Percentiles rank a stretch among this genome's conserved stretches.
Evolutionary conservation across 2,329 filamentous ascomycete species (phyloP).

Genomic region (Didymella pinodella): DNA sequence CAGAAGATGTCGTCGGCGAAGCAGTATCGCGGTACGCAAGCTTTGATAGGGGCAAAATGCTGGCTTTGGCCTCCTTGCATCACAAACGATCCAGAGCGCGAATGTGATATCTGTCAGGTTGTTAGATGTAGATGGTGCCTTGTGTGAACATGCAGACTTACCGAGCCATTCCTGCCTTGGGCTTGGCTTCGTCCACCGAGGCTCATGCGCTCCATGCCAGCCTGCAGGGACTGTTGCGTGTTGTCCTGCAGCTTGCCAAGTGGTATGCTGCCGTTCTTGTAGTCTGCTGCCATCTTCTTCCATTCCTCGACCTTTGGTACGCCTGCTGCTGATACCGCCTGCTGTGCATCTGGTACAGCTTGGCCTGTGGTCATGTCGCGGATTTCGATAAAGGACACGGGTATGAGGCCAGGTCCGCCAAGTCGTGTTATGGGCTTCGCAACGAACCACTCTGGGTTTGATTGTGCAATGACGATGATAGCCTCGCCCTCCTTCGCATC

Average conservation of each 20-base stretch:
- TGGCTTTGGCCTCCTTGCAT: conserved; percentile 51
- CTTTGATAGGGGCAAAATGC: conserved; percentile 78
- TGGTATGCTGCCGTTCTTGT: conserved; percentile 98
- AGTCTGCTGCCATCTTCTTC: conserved; percentile 99
- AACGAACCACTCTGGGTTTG: conserved; percentile 98
- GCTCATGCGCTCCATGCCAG: conserved; percentile 78
- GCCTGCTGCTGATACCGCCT: conserved; percentile 85
- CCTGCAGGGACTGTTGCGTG: conserved; percentile 59
- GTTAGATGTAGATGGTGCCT: conserved; percentile 16
- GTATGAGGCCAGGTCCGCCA: conserved; percentile 94
- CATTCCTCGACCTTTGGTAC: conserved; percentile 97
- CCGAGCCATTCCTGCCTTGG: conserved; percentile 37
- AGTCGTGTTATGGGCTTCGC: conserved; percentile 97
- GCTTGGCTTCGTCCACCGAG: conserved; percentile 58
- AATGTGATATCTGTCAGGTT: conserved; percentile 38
- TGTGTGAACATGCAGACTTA: conserved; percentile 32
- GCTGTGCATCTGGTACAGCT: conserved; percentile 80
- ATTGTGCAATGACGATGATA: conserved; percentile 98
- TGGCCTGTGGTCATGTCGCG: conserved; percentile 90
- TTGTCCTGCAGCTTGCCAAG: conserved; percentile 82
- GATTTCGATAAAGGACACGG: conserved; percentile 96
- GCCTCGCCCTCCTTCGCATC: conserved; percentile 95
- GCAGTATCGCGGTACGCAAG: conserved; percentile 89
- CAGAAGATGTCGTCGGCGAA: conserved; percentile 98
- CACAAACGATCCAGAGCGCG: conserved; percentile 47